phyloP scores from a whole-genome alignment of 208 protist species.

The Leishmania lainsoni region DNA sequence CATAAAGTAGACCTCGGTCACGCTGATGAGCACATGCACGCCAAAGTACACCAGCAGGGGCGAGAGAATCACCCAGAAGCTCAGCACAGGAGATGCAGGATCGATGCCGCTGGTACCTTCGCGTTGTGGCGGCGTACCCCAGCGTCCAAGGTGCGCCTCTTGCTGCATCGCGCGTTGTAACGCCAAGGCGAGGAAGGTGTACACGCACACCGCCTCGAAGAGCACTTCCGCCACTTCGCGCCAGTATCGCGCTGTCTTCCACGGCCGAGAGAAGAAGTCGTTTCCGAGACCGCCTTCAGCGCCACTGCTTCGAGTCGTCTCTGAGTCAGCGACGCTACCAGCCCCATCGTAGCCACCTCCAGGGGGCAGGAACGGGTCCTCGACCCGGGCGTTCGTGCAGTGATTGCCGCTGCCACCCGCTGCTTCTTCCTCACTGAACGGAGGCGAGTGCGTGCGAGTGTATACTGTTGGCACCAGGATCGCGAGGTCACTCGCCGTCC shows the following conservation, averaged over 20 bases:
- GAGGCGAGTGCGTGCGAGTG: slow-evolving; percentile 7
- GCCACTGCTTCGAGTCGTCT: not conserved
- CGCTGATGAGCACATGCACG: slow-evolving; percentile 4
- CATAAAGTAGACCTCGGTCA: slow-evolving; percentile 9
- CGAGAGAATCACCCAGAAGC: slow-evolving; percentile 63
- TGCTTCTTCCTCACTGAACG: not conserved
- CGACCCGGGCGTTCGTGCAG: not conserved
- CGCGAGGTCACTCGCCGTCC: slow-evolving; percentile 29
- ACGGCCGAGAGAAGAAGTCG: slow-evolving; percentile 4
- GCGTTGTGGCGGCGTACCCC: not conserved
- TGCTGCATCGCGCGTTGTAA: slow-evolving; percentile 32
- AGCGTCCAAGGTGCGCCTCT: not conserved
- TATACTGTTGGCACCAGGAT: slow-evolving; percentile 42
- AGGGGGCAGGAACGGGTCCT: not conserved
- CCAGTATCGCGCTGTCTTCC: slow-evolving; percentile 27
- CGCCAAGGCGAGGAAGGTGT: slow-evolving; percentile 38
- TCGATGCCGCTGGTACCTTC: not conserved
- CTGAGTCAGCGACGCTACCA: not conserved
- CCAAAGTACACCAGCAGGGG: slow-evolving; percentile 53
- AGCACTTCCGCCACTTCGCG: slow-evolving; percentile 20
- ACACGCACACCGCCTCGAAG: slow-evolving; percentile 46
- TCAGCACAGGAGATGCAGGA: slow-evolving; percentile 9
- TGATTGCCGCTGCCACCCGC: not conserved
- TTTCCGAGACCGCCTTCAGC: not conserved
- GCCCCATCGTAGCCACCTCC: not conserved